Base-by-base conservation (phyloP, 2,329 filamentous ascomycete species). In the Sarocladium kiliense region DNA sequence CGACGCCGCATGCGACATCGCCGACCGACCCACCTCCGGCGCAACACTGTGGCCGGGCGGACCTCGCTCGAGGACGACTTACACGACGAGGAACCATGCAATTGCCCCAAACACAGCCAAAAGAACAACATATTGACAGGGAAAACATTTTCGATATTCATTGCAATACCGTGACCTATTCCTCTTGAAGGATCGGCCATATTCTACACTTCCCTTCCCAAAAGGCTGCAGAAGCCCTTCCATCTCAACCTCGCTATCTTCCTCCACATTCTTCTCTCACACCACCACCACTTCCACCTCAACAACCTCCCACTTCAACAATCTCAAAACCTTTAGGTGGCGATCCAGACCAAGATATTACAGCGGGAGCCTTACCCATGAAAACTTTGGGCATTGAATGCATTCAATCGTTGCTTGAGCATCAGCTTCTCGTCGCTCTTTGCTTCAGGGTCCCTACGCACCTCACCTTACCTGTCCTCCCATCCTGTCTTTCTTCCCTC, bases 11-110 rank as follows among this genome's bases (percentile, higher is more conserved):
- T 16, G 7, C 5, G 44, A 47, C 44, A 47, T 23, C 25, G 25
- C 44, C 14, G 25, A 47, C 44, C 44, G 44, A 18, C 21, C 44
- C 44, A 47, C 44, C 44, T 47, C 44, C 44, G 25, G 23, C 25
- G 16, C 3, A 6, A 21, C 21, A 47, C 44, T 3, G 23, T 12
- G 25, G 9, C 7, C 6, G 27, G 3, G 21, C 25, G 25, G 44
- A 21, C 44, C 44, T 47, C 44, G 19, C 44, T 18, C 25, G n/a
- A 47, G 23, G 23, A n/a, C 12, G 23, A 47, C 44, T 47, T 47
- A 47, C 44, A 47, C 44, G 12, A 9, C n/a, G 44, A 47, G 23
- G n/a, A 12, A 23, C 10, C 44, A 6, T 12, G 19, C 9, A 47
- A 27, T n/a, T 18, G 7, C 12, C 3, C 23, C 9, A 16, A 47